These are phyloP conservation scores for Fusarium falciforme DNA, from an alignment of 2,329 filamentous ascomycete species.

Conservation along the genomic window DNA sequence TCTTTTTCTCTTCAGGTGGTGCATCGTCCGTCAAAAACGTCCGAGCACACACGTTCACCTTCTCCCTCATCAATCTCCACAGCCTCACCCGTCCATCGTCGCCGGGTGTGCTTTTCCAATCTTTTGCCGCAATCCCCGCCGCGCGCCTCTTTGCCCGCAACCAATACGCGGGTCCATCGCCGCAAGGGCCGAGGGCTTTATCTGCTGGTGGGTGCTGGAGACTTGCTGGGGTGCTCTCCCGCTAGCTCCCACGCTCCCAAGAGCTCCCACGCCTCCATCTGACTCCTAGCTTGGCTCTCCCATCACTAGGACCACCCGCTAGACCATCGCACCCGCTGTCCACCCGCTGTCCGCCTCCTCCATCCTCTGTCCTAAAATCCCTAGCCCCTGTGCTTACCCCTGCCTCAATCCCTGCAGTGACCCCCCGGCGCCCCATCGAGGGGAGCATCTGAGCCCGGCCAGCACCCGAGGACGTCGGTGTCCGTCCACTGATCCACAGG, in stretches of 20 bases:
- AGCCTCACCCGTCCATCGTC: not conserved
- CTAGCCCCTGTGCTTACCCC: slow-evolving; percentile 20
- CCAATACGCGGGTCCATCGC: not conserved
- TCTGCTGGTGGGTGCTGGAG: not conserved
- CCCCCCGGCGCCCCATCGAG: slow-evolving; percentile 17
- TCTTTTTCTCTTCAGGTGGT: not conserved
- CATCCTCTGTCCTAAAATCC: slow-evolving; percentile 28
- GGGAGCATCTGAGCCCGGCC: slow-evolving; percentile 17
- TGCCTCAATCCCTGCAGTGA: slow-evolving; percentile 33
- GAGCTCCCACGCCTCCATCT: slow-evolving; percentile 6
- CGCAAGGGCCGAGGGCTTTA: slow-evolving; percentile 8
- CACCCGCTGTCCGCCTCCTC: slow-evolving; percentile 24
- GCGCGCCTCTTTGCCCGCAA: not conserved
- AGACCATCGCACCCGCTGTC: slow-evolving; percentile 35
- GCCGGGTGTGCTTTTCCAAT: slow-evolving; percentile 6
- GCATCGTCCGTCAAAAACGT: not conserved
- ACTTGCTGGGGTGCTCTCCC: slow-evolving; percentile 18
- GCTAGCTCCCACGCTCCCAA: slow-evolving; percentile 3
- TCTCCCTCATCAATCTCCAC: not conserved
- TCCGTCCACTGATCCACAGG: slow-evolving; percentile 35
- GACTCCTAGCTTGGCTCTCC: slow-evolving; percentile 2
- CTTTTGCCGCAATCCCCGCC: slow-evolving; percentile 18
- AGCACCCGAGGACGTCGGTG: slow-evolving; percentile 33
- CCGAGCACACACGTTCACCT: not conserved
- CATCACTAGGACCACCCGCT: slow-evolving; percentile 26